Evolutionary conservation across 306 rosid genomes (phyloP), one percentile per base, ranked within the genome.

Genomic region (Cercis canadensis): DNA sequence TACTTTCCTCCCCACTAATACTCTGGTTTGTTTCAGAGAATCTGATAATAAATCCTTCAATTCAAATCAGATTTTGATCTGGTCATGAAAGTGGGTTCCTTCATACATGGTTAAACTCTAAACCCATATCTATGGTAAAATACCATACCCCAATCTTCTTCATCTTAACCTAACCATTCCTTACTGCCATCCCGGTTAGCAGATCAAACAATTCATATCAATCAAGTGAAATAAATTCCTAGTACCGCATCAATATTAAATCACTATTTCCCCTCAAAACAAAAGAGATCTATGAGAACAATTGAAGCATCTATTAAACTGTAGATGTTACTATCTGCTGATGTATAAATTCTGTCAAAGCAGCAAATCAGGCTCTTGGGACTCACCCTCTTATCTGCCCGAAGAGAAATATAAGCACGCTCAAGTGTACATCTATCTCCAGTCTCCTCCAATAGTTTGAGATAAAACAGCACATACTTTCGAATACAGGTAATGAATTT

Each of bases 401-500:
- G 89, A 59, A 93, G 94, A 74, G 96, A 84, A 80, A 84, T 71
- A 80, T 90, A 93, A 6, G 98, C 96, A 62, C 97, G 97, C 46
- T 93, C 98, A 66, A 93, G 98, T 69, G 95, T 90, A 78, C 86
- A 84, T 56, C 85, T 88, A 78, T 93, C 98, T 81, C 92, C 94
- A 39, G 96, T 87, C 86, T 93, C 96, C 83, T 93, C 98, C 85
- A 93, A 76, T 40, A 90, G 86, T 76, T 89, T 86, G 88, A 93
- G 89, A 78, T 93, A 93, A 82, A 93, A 88, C 57, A 88, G 71
- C 73, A 90, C 77, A 80, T 93, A 93, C 85, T 93, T 93, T 52
- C 97, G 83, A 60, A 93, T 93, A 80, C 98, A 93, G 66, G 98
- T 93, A 78, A 93, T 93, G 81, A 93, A 93, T 71, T 93, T 93